Evolutionary conservation across 2,329 filamentous ascomycete genomes (phyloP), one percentile per base, ranked within the genome.

Genomic region (Sclerotinia subarctica): DNA sequence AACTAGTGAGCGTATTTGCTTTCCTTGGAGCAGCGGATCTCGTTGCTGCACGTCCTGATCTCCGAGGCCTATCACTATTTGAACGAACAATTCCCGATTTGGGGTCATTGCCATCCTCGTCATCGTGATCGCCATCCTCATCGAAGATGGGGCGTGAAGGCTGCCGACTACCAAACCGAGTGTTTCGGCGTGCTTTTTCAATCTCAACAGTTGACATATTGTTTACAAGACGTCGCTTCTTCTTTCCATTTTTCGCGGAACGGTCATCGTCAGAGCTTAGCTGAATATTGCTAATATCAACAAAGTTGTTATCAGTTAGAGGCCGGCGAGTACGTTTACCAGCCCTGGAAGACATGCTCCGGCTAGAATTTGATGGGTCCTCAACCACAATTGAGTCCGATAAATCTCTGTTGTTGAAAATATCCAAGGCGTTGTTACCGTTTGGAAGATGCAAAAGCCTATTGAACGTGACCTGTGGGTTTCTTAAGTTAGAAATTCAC

Each of bases 351-450:
- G 68, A 57, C 69, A 72, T 70, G 10, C 54, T 68, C 1, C 57
- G 66, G 42, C 72, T 69, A 15, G 47, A 47, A 56, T 60, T 71
- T 8, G 66, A 70, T 49, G 24, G 60, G 19, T 64, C 58, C 35
- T 70, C 60, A 64, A 68, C 54, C 26, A 52, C n/a, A 58, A 56
- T 68, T n/a, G 69, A 56, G 4, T 68, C 67, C 10, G 69, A 65
- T 26, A 68, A 54, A 69, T 75, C 67, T 68, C 71, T 68, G 70
- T 70, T 71, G 19, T 79, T 76, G 72, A 80, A 83, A 21, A 76
- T 71, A 47, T 81, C 74, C 29, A 86, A 76, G 24, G 82, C 82
- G 69, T 78, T 77, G 58, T 77, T 73, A 24, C 84, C 84, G 74
- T 84, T 82, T 13, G 79, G 75, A 38, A 82, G 77, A 3, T 76